Percentiles rank a stretch among this genome's conserved stretches.
Conservation (phyloP, 129 eudicot genomes). For the Saussurea involucrata region DNA sequence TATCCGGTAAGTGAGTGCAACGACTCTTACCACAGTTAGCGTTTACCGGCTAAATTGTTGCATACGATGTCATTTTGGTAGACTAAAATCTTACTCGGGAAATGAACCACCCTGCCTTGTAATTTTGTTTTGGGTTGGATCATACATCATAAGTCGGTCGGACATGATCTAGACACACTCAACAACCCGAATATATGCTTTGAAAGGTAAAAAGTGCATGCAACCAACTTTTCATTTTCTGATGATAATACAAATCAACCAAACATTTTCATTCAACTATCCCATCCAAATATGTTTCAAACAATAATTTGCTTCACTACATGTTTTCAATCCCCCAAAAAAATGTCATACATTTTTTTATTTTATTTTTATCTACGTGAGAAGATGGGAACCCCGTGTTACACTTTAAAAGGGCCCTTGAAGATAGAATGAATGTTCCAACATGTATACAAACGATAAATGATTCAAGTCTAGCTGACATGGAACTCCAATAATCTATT, state of each 20-base stretch:
- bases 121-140: slow-evolving; percentile 11
- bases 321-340: not conserved
- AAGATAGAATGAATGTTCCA: not conserved
- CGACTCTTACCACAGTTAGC: too few relatives aligned
- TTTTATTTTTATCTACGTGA: not conserved
- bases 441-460: not conserved
- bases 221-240: slow-evolving; percentile 12
- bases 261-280: not conserved
- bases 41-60: too few relatives aligned
- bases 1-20: too few relatives aligned
- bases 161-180: slow-evolving; percentile 20
- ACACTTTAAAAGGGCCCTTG: not conserved
- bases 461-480: not conserved
- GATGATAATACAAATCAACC: not conserved
- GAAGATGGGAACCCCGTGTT: not conserved
- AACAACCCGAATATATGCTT: slow-evolving; percentile 21
- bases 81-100: too few relatives aligned
- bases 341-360: not conserved
- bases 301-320: not conserved
- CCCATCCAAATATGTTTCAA: not conserved
- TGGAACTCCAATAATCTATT: not conserved
- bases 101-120: not conserved
- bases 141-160: slow-evolving; percentile 20
- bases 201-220: slow-evolving; percentile 29
- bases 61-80: too few relatives aligned